Base-by-base conservation (phyloP, 2,329 filamentous ascomycete genomes). In the Penicillium hordei region DNA sequence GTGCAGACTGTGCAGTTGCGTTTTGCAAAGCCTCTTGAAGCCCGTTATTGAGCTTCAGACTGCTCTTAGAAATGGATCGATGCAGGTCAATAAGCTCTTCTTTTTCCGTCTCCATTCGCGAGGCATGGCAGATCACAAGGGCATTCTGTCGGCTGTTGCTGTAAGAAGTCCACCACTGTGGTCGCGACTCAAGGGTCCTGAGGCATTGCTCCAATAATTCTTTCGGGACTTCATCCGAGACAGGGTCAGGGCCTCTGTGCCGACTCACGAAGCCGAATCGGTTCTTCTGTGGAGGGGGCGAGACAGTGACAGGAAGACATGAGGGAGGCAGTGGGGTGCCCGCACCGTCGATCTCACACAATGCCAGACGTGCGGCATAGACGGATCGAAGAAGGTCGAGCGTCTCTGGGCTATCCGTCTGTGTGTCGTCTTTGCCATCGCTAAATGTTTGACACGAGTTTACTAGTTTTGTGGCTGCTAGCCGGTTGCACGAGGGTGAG, bases 81-180 rank as follows among this genome's bases (percentile, higher is more conserved):
- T 80, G 69, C 2, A 77, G 68, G 23, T 72, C 66, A 3, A 80
- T 64, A 5, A 78, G 63, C 38, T 79, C 75, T 34, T 78, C 76
- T 55, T 83, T 84, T 57, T 88, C 85, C 15, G 83, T 79, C 52
- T 85, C 82, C 42, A 79, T 74, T 38, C 86, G 80, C 42, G 83
- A 81, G 29, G 85, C 84, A 60, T 86, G 81, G 62, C 87, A 89
- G 63, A 89, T 83, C 19, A 85, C 72, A 43, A 84, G 75, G 2
- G 85, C 85, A 62, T 86, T 85, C 55, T 86, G 83, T 55, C 81
- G 78, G 57, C 79, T 83, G 69, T 86, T 86, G 63, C 83, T 84
- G 73, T 86, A 89, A 25, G 84, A 87, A 1, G 80, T 86, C 85
- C 86, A 89, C 68, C 79, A 82, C 44, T 85, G 84, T 1, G 81